Evolutionary conservation across 106 monocot genomes (phyloP), one percentile per base, ranked within the genome.

Genomic region (Gastrodia elata): DNA sequence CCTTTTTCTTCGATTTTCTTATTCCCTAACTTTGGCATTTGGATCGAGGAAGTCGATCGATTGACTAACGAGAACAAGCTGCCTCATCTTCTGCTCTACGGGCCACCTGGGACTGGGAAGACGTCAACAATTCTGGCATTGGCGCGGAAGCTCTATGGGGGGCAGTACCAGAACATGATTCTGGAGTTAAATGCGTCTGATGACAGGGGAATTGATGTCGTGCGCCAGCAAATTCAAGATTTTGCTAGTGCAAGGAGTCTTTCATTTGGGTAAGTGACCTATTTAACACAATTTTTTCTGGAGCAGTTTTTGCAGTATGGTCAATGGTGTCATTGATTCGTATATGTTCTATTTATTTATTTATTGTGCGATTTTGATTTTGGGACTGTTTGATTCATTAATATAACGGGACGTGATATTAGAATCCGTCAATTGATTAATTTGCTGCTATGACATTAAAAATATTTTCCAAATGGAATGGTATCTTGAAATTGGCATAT

Each of bases 171-270:
- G 16, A 88, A 87, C 58, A 98, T 98, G 97, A 98, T 98, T 22
- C 79, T 98, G 38, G 97, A 98, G 84, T 86, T 98, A 39, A 98
- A 98, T 75, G 97, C 97, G 6, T 98, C 97, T 7, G 97, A 98
- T 72, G 97, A 90, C 11, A 70, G 97, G 41, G 97, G 97, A 8
- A 98, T 98, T 39, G 88, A 82, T 73, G 90, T 98, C 15, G 97
- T 98, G 37, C 77, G 97, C 15, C 83, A 91, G 85, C 92, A 98
- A 86, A 98, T 98, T 59, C 90, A 90, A 77, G 86, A 91, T 68
- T 98, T 98, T 36, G 97, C 97, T 6, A 76, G 96, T 58, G 86
- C 93, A 13, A 71, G 81, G 25, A 87, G 84, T 55, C 83, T 85
- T 43, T 83, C 84, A 33, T 92, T 97, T 65, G 86, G 88, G 92